These are phyloP conservation scores for Rhynchosporium agropyri DNA, from an alignment of 2,329 filamentous ascomycete species.

Conservation along the genomic window DNA sequence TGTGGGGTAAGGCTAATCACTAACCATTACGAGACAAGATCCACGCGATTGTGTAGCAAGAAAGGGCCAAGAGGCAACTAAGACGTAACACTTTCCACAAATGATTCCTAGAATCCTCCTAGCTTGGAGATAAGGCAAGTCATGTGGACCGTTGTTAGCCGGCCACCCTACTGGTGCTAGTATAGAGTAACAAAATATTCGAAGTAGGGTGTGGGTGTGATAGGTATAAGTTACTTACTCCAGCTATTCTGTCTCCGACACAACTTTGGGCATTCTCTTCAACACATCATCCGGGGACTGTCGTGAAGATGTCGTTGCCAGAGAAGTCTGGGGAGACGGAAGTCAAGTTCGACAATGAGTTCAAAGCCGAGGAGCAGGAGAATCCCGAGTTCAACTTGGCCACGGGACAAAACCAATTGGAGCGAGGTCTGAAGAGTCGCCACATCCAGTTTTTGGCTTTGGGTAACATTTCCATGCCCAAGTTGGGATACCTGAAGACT, in stretches of 20 bases:
- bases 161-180: neutral
- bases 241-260: neutral
- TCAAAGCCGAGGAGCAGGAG: constrained; percentile 21
- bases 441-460: constrained; percentile 64
- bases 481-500: constrained; percentile 3
- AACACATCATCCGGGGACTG: neutral
- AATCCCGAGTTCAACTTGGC: constrained; percentile 46
- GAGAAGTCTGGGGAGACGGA: constrained; percentile 5
- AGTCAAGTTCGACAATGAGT: constrained; percentile 21
- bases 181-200: no score
- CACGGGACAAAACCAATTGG: constrained; percentile 47
- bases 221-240: constrained; percentile 3
- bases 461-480: constrained; percentile 40
- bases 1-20: constrained; percentile 10
- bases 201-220: neutral
- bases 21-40: constrained; percentile 16
- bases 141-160: constrained; percentile 11
- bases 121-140: neutral
- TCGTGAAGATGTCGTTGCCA: constrained; percentile 4
- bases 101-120: constrained; percentile 3
- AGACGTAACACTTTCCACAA: constrained; percentile 4
- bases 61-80: neutral
- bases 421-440: constrained; percentile 60
- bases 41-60: constrained; percentile 4
- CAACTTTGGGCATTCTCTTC: neutral